These are phyloP conservation scores for Akanthomyces uredinophilus DNA, from an alignment of 2,329 filamentous ascomycete genomes.

Conservation along the genomic window DNA sequence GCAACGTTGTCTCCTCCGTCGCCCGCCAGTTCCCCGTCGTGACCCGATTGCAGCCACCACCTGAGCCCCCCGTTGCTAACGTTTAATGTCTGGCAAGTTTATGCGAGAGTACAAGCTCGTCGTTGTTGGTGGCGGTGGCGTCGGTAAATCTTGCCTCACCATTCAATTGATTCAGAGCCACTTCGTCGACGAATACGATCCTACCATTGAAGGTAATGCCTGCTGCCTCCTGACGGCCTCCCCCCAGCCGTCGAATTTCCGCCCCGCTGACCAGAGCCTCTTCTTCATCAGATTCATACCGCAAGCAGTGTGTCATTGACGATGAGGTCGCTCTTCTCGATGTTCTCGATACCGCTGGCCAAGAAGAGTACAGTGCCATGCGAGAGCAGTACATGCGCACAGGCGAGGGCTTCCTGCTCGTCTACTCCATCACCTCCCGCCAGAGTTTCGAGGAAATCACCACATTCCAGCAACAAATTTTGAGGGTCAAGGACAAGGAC, in stretches of 20 bases:
- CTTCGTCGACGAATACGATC: constrained; percentile 99
- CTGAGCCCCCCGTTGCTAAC: not conserved
- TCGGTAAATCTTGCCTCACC: constrained; percentile 98
- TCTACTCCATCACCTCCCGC: constrained; percentile 96
- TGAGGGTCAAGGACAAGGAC: constrained; percentile 98
- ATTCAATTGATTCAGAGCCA: constrained; percentile 95
- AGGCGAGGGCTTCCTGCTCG: constrained; percentile 93
- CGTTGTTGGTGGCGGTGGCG: constrained; percentile 94
- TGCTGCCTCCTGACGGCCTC: constrained; percentile 1
- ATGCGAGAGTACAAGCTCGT: constrained; percentile 93
- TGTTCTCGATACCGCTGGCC: constrained; percentile 94
- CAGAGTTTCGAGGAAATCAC: constrained; percentile 98
- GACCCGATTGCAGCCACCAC: not conserved
- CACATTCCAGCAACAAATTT: constrained; percentile 97
- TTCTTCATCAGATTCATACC: constrained; percentile 77
- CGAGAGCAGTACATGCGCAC: constrained; percentile 99
- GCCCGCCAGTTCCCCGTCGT: not conserved
- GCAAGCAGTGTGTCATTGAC: constrained; percentile 99
- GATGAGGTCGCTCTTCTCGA: constrained; percentile 97
- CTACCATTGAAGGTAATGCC: constrained; percentile 88
- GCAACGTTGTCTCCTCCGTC: not conserved
- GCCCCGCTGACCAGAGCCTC: not conserved
- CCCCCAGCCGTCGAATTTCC: not conserved
- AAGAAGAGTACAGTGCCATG: constrained; percentile 99
- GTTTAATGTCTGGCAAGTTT: constrained; percentile 48